These are phyloP conservation scores for Phylloboletellus chloephorus DNA, from an alignment of 1,284 basidiomycete genomes.

Conservation along the genomic window DNA sequence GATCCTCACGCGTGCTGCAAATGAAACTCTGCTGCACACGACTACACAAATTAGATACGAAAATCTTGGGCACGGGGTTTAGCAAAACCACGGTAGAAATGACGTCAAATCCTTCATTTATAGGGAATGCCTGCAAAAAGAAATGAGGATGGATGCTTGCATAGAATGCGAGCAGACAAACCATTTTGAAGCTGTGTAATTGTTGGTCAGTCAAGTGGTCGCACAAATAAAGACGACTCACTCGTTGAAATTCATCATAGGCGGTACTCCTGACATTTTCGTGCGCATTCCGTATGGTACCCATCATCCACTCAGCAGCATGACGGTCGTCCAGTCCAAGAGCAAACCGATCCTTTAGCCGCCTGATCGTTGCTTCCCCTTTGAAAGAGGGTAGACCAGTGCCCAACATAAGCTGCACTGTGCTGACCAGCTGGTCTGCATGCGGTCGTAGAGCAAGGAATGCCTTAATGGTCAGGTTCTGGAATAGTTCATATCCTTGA, in stretches of 20 bases:
- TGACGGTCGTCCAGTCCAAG: constrained; percentile 81
- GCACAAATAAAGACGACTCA: constrained; percentile 34
- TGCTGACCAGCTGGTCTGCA: constrained; percentile 83
- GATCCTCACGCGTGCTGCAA: no score
- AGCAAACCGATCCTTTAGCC: constrained; percentile 85
- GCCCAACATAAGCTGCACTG: constrained; percentile 91
- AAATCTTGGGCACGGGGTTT: no score
- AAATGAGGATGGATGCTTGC: constrained; percentile 6
- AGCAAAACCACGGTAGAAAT: no score
- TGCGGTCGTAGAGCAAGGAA: constrained; percentile 94
- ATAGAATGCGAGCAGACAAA: constrained; percentile 21
- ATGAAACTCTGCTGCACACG: no score
- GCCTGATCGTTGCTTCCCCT: constrained; percentile 85
- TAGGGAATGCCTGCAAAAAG: constrained; percentile 44
- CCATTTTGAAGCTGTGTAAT: constrained; percentile 48
- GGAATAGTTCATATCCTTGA: constrained; percentile 92
- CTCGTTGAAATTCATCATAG: constrained; percentile 90
- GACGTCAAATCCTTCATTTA: constrained; percentile 35
- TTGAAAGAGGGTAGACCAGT: constrained; percentile 96
- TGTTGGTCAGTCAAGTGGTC: constrained; percentile 14
- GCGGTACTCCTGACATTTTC: constrained; percentile 90
- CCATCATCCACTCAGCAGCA: constrained; percentile 90
- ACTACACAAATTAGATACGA: no score
- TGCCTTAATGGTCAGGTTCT: constrained; percentile 90
- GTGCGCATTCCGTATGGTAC: constrained; percentile 85